Base-by-base conservation (phyloP, 1,139 yeast genomes). In the Magnusiomyces suaveolens region DNA sequence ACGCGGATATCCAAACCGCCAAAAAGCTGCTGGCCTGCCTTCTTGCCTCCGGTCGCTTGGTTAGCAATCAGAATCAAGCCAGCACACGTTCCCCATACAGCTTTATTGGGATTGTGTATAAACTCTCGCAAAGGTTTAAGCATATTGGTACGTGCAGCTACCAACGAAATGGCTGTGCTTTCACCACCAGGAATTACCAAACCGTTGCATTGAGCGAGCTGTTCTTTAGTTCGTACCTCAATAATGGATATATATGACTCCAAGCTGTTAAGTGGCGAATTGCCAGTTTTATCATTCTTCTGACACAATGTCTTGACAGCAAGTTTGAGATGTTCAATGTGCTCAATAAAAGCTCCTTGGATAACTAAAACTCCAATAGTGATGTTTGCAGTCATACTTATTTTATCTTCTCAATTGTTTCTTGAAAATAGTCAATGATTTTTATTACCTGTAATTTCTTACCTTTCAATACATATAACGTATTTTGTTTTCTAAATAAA, bases 11-110 rank as follows among this genome's bases (percentile, higher is more conserved):
- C 79, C 64, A 87, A 69, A 0, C 86, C 88, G 1, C 88, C 87
- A 49, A 87, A 70, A 2, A 82, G 67, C 57, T 77, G 72, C 61
- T 85, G 89, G n/a, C 79, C 76, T 1, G 75, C 75, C 49, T 75
- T 73, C 24, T 66, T 63, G 24, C 84, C 85, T 36, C 51, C 50
- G 14, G 52, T 25, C 6, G 85, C 76, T 54, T 78, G 75, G 56
- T 76, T 74, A 10, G 90, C 77, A 46, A 87, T 71, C 61, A 86
- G 75, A 56, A 87, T 86, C 60, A 87, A 72, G 1, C 95, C 95
- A 2, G 95, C 95, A 69, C 95, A 87, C 0, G 95, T 87, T 0
- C 95, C 95, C 95, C 95, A 87, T 32, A 82, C 76, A 0, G 87
- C 82, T 49, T 12, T 43, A 36, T 33, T 10, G 14, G 54, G 44